phyloP scores from a whole-genome alignment of 495 filamentous ascomycete genomes.

The Talaromyces nanjingensis region DNA sequence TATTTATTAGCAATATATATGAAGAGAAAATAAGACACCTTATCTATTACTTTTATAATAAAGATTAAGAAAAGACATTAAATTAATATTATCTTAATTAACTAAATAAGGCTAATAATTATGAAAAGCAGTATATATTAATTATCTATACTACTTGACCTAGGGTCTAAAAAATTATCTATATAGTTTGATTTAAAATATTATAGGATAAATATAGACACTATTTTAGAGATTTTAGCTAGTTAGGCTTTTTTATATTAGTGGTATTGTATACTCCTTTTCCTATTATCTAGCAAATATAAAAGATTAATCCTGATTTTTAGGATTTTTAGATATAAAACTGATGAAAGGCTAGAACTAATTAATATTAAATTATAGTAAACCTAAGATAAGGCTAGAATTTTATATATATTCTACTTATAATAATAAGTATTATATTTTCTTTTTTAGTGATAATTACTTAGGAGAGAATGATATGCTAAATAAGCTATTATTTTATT shows the following conservation, averaged over 20 bases:
- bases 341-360: no score
- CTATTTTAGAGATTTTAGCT: background rate
- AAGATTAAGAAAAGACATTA: background rate
- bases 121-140: slow-evolving; percentile 1
- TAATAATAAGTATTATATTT: no score
- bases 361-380: no score
- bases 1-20: background rate
- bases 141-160: background rate
- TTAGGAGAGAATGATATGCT: no score
- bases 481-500: no score
- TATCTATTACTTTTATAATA: background rate
- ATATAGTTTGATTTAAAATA: background rate
- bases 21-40: background rate
- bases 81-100: background rate
- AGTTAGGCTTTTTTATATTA: background rate
- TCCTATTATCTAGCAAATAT: no score
- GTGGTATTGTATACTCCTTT: slow-evolving; percentile 1
- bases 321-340: no score
- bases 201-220: background rate
- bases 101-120: background rate
- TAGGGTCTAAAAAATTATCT: background rate
- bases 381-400: no score
- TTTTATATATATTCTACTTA: no score
- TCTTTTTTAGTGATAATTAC: no score
- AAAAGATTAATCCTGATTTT: no score